A percentile compares a stretch with the other conserved stretches of the same genome.
phyloP scores from a whole-genome alignment of 345 rosid genomes.

The Leavenworthia alabamica region DNA sequence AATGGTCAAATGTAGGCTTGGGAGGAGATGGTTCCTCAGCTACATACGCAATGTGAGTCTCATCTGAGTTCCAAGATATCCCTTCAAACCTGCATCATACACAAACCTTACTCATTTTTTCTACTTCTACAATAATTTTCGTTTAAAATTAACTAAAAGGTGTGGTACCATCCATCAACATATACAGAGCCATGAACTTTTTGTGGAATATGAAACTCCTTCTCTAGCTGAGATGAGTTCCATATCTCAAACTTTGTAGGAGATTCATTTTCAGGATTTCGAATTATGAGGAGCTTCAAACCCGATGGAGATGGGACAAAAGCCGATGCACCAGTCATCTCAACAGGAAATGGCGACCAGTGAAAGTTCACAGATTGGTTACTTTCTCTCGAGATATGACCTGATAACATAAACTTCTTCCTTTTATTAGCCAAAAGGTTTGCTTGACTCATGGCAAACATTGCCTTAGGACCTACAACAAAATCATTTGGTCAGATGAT shows the following conservation, averaged over 20 bases:
- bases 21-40: slow-evolving; percentile 66
- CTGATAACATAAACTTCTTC: slow-evolving; percentile 51
- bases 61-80: slow-evolving; percentile 85
- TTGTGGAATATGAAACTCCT: slow-evolving; percentile 68
- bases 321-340: slow-evolving; percentile 64
- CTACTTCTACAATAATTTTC: background rate
- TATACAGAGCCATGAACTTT: slow-evolving; percentile 80
- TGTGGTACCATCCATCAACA: slow-evolving; percentile 70
- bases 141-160: background rate
- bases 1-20: slow-evolving; percentile 56
- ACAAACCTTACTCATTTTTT: slow-evolving; percentile 10
- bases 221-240: slow-evolving; percentile 67
- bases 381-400: slow-evolving; percentile 44
- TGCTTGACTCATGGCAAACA: slow-evolving; percentile 76
- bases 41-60: slow-evolving; percentile 67
- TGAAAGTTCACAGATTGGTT: slow-evolving; percentile 40
- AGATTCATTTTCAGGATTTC: slow-evolving; percentile 75
- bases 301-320: slow-evolving; percentile 83
- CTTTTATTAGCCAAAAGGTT: slow-evolving; percentile 73
- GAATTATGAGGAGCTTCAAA: slow-evolving; percentile 61
- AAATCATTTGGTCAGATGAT: background rate
- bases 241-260: slow-evolving; percentile 82
- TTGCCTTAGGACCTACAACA: slow-evolving; percentile 51
- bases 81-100: slow-evolving; percentile 74
- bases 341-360: slow-evolving; percentile 83